Evolutionary conservation across 2,329 filamentous ascomycete genomes (phyloP).

Genomic region (Stromatinia cepivora): DNA sequence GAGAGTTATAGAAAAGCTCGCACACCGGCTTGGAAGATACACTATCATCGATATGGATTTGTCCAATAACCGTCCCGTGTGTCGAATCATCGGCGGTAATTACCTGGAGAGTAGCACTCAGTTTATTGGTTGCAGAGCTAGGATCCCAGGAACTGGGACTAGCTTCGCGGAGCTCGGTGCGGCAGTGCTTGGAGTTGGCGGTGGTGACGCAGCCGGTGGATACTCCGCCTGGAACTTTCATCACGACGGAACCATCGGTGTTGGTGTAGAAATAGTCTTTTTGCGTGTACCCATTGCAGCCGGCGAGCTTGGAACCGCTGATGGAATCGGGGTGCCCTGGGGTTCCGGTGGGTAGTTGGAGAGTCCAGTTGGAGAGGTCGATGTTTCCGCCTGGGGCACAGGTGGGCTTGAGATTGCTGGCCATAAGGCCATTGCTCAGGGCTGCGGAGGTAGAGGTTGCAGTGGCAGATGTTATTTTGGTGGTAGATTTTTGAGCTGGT

Average conservation of each 20-base stretch:
- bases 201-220: conserved; percentile 44
- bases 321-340: conserved; percentile 39
- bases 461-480: neutral
- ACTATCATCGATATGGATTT: conserved; percentile 44
- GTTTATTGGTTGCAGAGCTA: conserved; percentile 39
- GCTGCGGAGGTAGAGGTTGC: neutral
- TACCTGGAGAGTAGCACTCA: conserved; percentile 41
- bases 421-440: neutral
- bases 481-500: neutral
- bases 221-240: conserved; percentile 45
- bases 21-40: conserved; percentile 45
- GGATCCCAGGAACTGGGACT: conserved; percentile 42
- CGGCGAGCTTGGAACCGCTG: conserved; percentile 39
- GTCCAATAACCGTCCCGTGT: conserved; percentile 44
- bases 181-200: conserved; percentile 46
- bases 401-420: conserved; percentile 22
- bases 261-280: conserved; percentile 43
- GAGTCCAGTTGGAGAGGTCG: conserved; percentile 41
- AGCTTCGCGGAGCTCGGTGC: conserved; percentile 46
- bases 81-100: conserved; percentile 40
- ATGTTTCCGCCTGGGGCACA: conserved; percentile 41
- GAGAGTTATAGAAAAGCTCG: conserved; percentile 44
- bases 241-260: conserved; percentile 42
- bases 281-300: conserved; percentile 43
- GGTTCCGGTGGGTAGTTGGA: conserved; percentile 45